phyloP scores from a whole-genome alignment of 441 rosid species.

The Jatropha multifida region DNA sequence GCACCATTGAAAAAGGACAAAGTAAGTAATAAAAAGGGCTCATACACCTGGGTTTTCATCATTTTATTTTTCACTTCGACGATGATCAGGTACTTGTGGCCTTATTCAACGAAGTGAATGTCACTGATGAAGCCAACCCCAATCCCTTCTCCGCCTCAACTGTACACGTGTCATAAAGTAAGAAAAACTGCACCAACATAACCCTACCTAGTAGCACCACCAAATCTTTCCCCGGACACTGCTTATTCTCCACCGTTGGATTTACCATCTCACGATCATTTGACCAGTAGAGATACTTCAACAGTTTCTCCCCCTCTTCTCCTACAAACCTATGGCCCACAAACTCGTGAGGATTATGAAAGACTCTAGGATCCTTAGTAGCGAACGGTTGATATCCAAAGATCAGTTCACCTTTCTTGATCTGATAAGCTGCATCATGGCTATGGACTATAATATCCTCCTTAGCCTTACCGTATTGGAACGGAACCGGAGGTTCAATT shows the following conservation, averaged over 20 bases:
- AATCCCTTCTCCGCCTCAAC: slow-evolving; percentile 40
- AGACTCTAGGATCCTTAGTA: slow-evolving; percentile 57
- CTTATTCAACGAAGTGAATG: slow-evolving; percentile 52
- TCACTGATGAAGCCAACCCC: slow-evolving; percentile 47
- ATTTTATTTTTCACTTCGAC: no score
- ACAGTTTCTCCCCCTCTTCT: slow-evolving; percentile 50
- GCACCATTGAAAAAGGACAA: no score
- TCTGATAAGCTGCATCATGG: slow-evolving; percentile 57
- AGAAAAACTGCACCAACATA: slow-evolving; percentile 56
- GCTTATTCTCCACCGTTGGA: slow-evolving; percentile 60
- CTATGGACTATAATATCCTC: slow-evolving; percentile 50
- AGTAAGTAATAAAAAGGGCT: no score
- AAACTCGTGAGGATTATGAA: slow-evolving; percentile 49
- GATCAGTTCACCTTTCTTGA: slow-evolving; percentile 62
- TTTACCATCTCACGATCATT: slow-evolving; percentile 66
- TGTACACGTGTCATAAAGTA: slow-evolving; percentile 74
- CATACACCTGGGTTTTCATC: no score
- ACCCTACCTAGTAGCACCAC: slow-evolving; percentile 56
- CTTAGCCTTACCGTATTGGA: slow-evolving; percentile 57
- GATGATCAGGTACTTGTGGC: slow-evolving; percentile 14
- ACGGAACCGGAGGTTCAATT: slow-evolving; percentile 64
- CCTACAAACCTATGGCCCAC: slow-evolving; percentile 66
- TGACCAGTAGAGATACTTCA: slow-evolving; percentile 71
- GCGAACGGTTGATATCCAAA: slow-evolving; percentile 68
- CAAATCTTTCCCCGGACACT: slow-evolving; percentile 75